phyloP scores from a whole-genome alignment of 345 rosid genomes.

The Eucalyptus camaldulensis region DNA sequence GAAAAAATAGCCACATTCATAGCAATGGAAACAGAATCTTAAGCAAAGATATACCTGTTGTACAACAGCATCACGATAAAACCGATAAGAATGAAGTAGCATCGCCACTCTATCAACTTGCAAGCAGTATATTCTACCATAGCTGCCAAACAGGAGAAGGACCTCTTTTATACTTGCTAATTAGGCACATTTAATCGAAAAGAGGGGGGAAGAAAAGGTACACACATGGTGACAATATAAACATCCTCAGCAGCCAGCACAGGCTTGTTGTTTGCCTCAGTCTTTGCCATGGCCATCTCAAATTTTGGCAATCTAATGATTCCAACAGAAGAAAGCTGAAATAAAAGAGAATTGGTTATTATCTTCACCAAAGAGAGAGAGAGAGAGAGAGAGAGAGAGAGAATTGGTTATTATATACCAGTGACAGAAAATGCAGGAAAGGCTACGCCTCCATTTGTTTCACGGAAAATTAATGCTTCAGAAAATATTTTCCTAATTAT shows the following conservation, averaged over 20 bases:
- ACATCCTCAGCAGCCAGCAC: slow-evolving; percentile 86
- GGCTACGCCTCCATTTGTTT: not conserved
- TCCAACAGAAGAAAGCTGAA: slow-evolving; percentile 90
- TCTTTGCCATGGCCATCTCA: slow-evolving; percentile 89
- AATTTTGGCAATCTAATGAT: slow-evolving; percentile 82
- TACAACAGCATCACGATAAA: slow-evolving; percentile 93
- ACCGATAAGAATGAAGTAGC: slow-evolving; percentile 81
- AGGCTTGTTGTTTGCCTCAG: slow-evolving; percentile 81
- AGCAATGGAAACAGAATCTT: not conserved
- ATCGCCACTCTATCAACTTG: slow-evolving; percentile 97
- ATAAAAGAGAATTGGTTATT: slow-evolving; percentile 11
- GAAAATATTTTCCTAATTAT: too few species aligned
- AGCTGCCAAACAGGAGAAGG: slow-evolving; percentile 38
- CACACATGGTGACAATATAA: slow-evolving; percentile 78
- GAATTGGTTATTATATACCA: slow-evolving; percentile 1
- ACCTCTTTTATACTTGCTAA: not conserved
- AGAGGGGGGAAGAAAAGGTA: not conserved
- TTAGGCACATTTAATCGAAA: not conserved
- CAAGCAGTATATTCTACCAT: slow-evolving; percentile 97
- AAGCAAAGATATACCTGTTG: slow-evolving; percentile 48
- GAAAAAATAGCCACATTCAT: not conserved
- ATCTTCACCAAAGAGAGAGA: too few species aligned
- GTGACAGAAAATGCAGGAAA: not conserved
- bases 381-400: not conserved
- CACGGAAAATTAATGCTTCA: not conserved